Evolutionary conservation across 164 flowering plant genomes (phyloP), one percentile per base, ranked within the genome.

Genomic region (Litsea cubeba): DNA sequence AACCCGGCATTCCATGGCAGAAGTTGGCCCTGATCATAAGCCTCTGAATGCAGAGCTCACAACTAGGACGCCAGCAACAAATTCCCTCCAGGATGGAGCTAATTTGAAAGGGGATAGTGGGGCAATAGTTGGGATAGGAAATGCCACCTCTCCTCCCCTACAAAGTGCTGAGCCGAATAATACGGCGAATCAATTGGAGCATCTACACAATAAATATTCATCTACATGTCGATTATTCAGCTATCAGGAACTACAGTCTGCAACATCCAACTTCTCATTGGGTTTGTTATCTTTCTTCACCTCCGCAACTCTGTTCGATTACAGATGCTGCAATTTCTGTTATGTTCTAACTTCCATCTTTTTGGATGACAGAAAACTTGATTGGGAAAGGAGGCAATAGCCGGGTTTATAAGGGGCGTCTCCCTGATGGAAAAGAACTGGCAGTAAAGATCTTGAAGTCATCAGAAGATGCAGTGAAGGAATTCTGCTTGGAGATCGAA

Each of bases 301-400:
- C 7, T 12, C 17, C 10, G 12, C n/a, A 30, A 28, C 49, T 28
- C n/a, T 66, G 20, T 46, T 68, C 5, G n/a, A 54, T 54, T 54
- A 15, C 69, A 30, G 1, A 4, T 66, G 49, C 50, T 28, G 40
- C 7, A 28, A 66, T 14, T 66, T 15, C 12, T 12, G 49, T 7
- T 66, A 14, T 66, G 46, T 46, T 17, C 71, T 68, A 23, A 68
- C 46, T 5, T 15, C 46, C 46, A 12, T 23, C 12, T 54, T 35
- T 67, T 15, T 30, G n/a, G 26, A 20, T 11, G 57, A 63, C 88
- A 96, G 99, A 84, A 75, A 90, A 90, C 76, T 75, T 96, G 88
- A 83, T 96, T 72, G 99, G 99, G 32, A 91, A 82, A 78, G 99
- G 99, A 68, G 99, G 99, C 25, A 90, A 85, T 79, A 94, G 99